phyloP scores from a whole-genome alignment of 2,329 filamentous ascomycete genomes.

The Arthrinium puccinioides region DNA sequence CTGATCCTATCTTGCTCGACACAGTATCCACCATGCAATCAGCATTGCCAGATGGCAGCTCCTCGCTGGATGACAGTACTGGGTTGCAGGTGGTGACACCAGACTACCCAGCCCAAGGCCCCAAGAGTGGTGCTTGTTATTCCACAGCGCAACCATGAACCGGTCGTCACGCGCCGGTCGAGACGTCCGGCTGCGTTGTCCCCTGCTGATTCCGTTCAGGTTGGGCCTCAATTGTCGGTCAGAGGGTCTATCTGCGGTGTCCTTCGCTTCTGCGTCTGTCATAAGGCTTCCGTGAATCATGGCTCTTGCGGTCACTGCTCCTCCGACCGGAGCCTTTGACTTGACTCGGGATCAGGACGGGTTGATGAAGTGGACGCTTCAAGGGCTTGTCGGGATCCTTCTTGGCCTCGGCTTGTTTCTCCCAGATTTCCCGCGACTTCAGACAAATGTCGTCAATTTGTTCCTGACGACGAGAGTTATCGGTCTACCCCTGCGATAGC shows the following conservation, averaged over 20 bases:
- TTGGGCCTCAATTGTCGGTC: too few relatives aligned
- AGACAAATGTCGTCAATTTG: constrained; percentile 57
- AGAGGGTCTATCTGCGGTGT: constrained; percentile 11
- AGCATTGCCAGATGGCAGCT: constrained; percentile 39
- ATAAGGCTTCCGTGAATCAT: constrained; percentile 18
- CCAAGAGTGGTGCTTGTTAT: background rate
- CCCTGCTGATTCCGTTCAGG: constrained; percentile 13
- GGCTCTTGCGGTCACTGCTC: constrained; percentile 25
- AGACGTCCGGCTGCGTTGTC: background rate
- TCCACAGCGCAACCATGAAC: background rate
- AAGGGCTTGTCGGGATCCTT: constrained; percentile 39
- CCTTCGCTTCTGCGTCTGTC: constrained; percentile 19
- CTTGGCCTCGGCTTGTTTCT: constrained; percentile 46
- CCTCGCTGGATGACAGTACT: constrained; percentile 31
- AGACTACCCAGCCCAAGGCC: too few relatives aligned
- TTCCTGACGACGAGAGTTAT: constrained; percentile 31
- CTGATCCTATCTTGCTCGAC: constrained; percentile 24
- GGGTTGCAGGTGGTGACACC: constrained; percentile 3
- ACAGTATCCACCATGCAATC: constrained; percentile 28
- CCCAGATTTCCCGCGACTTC: constrained; percentile 52
- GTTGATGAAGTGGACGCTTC: constrained; percentile 50
- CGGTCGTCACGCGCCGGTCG: too few relatives aligned
- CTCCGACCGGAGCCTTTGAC: constrained; percentile 26
- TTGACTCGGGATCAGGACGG: constrained; percentile 39
- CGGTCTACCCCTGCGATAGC: constrained; percentile 11